A percentile compares a stretch with the other conserved stretches of the same genome.
phyloP scores from a whole-genome alignment of 208 protist species.

The Crithidia mellificae region DNA sequence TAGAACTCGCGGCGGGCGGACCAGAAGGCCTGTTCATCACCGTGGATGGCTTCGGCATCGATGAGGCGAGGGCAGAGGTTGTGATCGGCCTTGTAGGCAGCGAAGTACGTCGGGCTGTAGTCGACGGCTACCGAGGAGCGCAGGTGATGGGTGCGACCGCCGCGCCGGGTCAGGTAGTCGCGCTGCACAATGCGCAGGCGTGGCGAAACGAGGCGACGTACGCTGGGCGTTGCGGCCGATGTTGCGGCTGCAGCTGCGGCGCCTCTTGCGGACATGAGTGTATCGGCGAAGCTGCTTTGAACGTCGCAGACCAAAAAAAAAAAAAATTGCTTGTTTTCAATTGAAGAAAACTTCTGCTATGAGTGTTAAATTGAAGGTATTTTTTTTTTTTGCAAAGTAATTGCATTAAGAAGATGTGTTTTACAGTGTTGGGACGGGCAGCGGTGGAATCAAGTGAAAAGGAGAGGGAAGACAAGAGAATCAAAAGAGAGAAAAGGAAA shows the following conservation, averaged over 20 bases:
- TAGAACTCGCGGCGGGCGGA: conserved; percentile 69
- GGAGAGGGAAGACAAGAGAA: no score
- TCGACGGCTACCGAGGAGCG: conserved; percentile 59
- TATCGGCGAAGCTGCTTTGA: no score
- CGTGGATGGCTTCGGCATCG: conserved; percentile 78
- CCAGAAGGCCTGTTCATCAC: conserved; percentile 85
- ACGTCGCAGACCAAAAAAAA: no score
- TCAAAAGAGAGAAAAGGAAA: conserved; percentile 9
- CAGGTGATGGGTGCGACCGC: conserved; percentile 49
- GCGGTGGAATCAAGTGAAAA: no score
- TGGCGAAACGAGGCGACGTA: conserved; percentile 41
- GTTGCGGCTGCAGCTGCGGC: conserved; percentile 11
- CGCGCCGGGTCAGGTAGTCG: conserved; percentile 66
- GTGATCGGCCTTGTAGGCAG: conserved; percentile 33
- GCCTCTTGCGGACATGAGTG: conserved; percentile 7
- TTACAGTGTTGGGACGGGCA: no score
- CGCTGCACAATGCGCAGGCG: conserved; percentile 73
- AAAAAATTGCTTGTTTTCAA: no score
- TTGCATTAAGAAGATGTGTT: no score
- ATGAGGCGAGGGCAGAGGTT: conserved; percentile 69
- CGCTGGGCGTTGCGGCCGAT: conserved; percentile 10
- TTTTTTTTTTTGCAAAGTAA: no score
- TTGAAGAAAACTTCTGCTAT: no score
- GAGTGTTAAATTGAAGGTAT: no score
- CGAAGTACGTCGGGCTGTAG: conserved; percentile 58